Percentiles rank a stretch among this genome's conserved stretches.
phyloP scores from a whole-genome alignment of 2,329 filamentous ascomycete species.

The Botrytis pseudocinerea region DNA sequence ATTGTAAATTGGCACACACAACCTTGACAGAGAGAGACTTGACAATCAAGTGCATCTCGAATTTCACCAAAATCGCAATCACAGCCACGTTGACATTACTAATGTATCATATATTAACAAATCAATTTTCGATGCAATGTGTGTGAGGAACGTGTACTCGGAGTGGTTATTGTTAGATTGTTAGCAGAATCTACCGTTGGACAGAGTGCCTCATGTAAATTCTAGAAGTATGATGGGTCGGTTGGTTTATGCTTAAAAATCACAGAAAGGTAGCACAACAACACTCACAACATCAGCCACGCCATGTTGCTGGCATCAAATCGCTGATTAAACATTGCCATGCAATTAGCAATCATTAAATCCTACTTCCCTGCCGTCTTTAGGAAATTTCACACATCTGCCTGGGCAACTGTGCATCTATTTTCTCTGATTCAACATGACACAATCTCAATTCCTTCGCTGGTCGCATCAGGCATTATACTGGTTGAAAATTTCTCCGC shows the following conservation, averaged over 20 bases:
- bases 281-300: neutral
- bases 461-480: neutral
- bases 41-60: neutral
- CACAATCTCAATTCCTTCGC: neutral
- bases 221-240: neutral
- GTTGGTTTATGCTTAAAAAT: neutral
- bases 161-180: neutral
- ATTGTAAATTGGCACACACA: neutral
- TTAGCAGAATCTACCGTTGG: neutral
- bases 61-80: neutral
- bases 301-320: neutral
- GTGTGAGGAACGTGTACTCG: no score
- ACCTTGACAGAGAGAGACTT: neutral
- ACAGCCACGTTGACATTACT: neutral
- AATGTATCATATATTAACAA: neutral
- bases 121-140: neutral
- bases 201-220: neutral
- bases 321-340: neutral
- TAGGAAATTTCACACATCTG: neutral
- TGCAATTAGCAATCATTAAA: neutral
- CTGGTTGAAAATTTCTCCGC: conserved; percentile 9
- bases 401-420: neutral
- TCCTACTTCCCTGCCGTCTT: conserved; percentile 1
- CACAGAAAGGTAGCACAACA: neutral
- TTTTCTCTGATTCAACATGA: conserved; percentile 1